These are phyloP conservation scores for Herpetospermum pedunculosum DNA, from an alignment of 306 rosid genomes.

Conservation along the genomic window DNA sequence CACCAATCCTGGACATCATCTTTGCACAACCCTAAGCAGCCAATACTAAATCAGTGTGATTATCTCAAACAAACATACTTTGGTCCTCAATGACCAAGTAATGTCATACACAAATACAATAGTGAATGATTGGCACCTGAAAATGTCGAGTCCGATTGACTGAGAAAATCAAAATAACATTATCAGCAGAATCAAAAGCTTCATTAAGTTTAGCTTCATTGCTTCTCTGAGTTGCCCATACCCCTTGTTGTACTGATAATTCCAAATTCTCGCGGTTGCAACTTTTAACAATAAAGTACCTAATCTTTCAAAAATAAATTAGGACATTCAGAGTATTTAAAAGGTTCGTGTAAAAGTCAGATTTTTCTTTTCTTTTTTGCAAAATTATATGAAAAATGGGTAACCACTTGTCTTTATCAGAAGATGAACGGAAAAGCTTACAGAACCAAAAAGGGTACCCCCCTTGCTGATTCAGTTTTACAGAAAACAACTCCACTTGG, in stretches of 20 bases:
- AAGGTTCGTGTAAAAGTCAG: background rate
- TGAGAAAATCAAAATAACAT: conserved; percentile 92
- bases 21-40: conserved; percentile 85
- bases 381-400: background rate
- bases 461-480: background rate
- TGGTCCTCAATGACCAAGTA: background rate
- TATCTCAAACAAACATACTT: background rate
- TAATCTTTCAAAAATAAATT: conserved; percentile 37
- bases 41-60: background rate
- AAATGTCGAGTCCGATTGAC: conserved; percentile 98
- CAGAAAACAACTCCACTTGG: background rate
- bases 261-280: conserved; percentile 99
- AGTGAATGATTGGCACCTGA: conserved; percentile 40
- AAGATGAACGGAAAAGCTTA: background rate
- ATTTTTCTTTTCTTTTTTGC: background rate
- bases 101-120: background rate
- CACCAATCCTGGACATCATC: conserved; percentile 99
- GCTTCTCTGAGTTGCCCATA: conserved; percentile 99
- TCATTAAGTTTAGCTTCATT: conserved; percentile 95
- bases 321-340: conserved; percentile 15
- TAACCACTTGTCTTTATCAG: background rate
- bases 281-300: conserved; percentile 99
- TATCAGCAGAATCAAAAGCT: conserved; percentile 92
- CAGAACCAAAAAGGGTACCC: background rate
- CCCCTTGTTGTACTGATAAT: conserved; percentile 98